Base-by-base conservation (phyloP, 192 early-diverging fungal species). In the Coemansia asiatica region DNA sequence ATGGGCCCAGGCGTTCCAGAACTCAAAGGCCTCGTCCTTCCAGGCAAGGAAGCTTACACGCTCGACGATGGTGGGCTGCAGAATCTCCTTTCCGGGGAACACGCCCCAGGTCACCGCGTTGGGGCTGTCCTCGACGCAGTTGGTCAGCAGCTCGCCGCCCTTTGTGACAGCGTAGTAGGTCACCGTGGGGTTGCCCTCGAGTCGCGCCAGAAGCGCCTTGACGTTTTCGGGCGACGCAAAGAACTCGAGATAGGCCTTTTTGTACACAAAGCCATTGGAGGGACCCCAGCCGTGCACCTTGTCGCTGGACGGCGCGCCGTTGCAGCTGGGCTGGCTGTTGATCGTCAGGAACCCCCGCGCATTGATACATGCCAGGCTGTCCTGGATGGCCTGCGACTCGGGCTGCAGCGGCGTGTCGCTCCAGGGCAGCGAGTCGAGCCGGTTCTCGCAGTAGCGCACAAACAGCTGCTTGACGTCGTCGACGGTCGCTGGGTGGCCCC, bases 51-150 rank as follows among this genome's bases (percentile, higher is more conserved):
- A 98, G 54, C 87, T 89, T 61, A 83, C 81, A 26, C 86, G 67
- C 66, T 98, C 96, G 48, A 98, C 95, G 74, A 98, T 90, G 19
- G 96, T 98, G 16, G 95, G 95, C 82, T 98, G 96, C 49, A 96
- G 82, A 58, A 98, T 93, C 79, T 98, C 96, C 71, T 94, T 92
- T 48, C 95, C 94, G 1, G 94, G 94, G 90, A 98, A 98, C 29
- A 98, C 95, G 48, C 96, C 96, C 96, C 96, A 98, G 13, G 96
- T 98, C 35, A 98, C 94, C 7, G 96, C 96, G 70, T 96, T 99
- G 25, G 96, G 91, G 15, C 86, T 85, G 74, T 95, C 94, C 33
- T 81, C 85, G 28, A 87, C 79, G 53, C 89, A 91, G 81, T 99
- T 99, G 38, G 95, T 95, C 53, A 83, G 79, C 69, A 99, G 81